Conservation (phyloP, 106 monocot species). For the Dendrobium chrysotoxum region DNA sequence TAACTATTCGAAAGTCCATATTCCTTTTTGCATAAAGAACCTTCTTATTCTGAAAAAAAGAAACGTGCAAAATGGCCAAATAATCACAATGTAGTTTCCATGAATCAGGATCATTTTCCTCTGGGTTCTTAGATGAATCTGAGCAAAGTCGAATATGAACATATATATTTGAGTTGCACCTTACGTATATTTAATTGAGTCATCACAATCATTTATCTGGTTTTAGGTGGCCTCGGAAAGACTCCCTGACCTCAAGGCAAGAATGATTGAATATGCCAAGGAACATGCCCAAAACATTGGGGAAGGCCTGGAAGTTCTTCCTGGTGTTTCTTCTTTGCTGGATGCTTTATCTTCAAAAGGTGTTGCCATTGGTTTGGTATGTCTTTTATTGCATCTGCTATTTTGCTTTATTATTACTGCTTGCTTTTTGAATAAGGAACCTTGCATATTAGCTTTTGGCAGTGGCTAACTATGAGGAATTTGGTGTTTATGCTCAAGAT, state of each 20-base stretch:
- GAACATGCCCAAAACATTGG: conserved; percentile 26
- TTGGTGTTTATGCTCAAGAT: background rate
- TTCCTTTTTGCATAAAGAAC: background rate
- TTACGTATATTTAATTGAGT: background rate
- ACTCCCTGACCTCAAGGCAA: conserved; percentile 40
- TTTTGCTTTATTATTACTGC: background rate
- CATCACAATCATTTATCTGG: background rate
- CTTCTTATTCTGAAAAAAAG: too few species aligned
- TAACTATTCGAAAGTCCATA: background rate
- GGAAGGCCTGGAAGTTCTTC: conserved; percentile 46
- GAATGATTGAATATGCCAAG: conserved; percentile 48
- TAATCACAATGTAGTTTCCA: too few species aligned
- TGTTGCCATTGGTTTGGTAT: conserved; percentile 44
- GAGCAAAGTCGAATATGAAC: background rate
- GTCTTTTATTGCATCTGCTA: background rate
- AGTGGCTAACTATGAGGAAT: background rate
- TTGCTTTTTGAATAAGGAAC: background rate
- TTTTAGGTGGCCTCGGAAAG: conserved; percentile 29
- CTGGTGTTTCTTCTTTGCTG: conserved; percentile 40
- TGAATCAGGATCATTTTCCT: too few species aligned
- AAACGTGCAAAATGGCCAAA: too few species aligned
- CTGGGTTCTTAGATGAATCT: too few species aligned
- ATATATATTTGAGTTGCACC: background rate
- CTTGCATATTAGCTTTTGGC: background rate
- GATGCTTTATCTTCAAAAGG: conserved; percentile 31